A percentile compares a stretch with the other conserved stretches of the same genome.
Conservation (phyloP, 2,329 filamentous ascomycete genomes). For the Ceratocystiopsis brevicomis region DNA sequence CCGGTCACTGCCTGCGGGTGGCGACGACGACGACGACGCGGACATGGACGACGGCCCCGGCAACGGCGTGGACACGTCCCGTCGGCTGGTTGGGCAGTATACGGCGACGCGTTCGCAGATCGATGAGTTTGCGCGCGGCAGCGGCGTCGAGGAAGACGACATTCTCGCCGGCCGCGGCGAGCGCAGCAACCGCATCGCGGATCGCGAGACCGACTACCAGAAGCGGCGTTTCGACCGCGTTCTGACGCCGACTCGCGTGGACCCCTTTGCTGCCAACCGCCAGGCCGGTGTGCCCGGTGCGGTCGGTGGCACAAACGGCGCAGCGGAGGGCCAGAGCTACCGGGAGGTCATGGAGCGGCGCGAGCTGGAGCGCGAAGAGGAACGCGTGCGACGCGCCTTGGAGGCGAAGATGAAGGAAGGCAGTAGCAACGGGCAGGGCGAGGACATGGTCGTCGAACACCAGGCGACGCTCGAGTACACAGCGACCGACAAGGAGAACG, state of each 20-base stretch:
- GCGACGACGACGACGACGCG: conserved; percentile 59
- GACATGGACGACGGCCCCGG: conserved; percentile 44
- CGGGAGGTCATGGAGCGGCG: conserved; percentile 78
- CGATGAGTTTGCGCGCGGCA: conserved; percentile 75
- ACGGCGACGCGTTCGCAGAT: conserved; percentile 84
- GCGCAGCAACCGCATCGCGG: conserved; percentile 75
- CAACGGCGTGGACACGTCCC: conserved; percentile 39
- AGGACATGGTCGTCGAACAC: conserved; percentile 48
- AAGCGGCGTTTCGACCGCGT: conserved; percentile 82
- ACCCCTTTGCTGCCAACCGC: conserved; percentile 64
- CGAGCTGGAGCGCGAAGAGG: conserved; percentile 85
- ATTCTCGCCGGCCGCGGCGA: conserved; percentile 65
- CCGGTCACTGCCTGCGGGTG: conserved; percentile 62
- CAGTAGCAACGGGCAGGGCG: conserved; percentile 33
- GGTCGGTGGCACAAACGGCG: conserved; percentile 23
- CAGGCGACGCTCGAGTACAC: conserved; percentile 55
- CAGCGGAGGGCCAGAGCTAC: conserved; percentile 55
- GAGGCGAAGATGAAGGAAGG: conserved; percentile 36
- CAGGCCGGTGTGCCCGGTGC: conserved; percentile 47
- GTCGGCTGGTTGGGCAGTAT: conserved; percentile 81
- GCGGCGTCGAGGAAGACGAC: conserved; percentile 81
- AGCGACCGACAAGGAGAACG: conserved; percentile 47
- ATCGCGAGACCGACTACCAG: conserved; percentile 94
- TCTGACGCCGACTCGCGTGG: conserved; percentile 68
- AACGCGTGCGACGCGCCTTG: conserved; percentile 63